phyloP scores from a whole-genome alignment of 2,329 filamentous ascomycete genomes.

The Metarhizium guizhouense region DNA sequence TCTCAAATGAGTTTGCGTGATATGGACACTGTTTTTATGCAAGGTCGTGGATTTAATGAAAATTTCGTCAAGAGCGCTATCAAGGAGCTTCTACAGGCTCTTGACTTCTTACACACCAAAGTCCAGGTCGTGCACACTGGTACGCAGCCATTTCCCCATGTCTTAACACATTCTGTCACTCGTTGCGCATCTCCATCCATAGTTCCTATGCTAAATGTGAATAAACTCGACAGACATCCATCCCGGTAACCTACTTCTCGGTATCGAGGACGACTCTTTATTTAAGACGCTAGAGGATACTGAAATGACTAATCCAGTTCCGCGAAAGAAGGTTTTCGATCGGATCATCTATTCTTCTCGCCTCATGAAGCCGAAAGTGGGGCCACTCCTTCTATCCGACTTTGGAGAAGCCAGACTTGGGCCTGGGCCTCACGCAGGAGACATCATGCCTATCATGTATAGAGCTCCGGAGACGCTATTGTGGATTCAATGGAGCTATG shows the following conservation, averaged over 20 bases:
- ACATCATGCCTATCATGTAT: slow-evolving; percentile 18
- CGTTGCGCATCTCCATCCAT: too few species aligned
- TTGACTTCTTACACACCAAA: slow-evolving; percentile 26
- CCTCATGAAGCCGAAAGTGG: slow-evolving; percentile 14
- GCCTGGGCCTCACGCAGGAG: slow-evolving; percentile 14
- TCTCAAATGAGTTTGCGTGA: slow-evolving; percentile 23
- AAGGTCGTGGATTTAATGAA: slow-evolving; percentile 15
- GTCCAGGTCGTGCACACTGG: slow-evolving; percentile 22
- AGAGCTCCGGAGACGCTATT: slow-evolving; percentile 17
- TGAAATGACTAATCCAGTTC: slow-evolving; percentile 15
- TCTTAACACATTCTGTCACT: too few species aligned
- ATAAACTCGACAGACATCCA: slow-evolving; percentile 14
- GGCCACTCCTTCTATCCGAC: slow-evolving; percentile 18
- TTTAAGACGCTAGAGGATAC: slow-evolving; percentile 14
- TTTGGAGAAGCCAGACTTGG: slow-evolving; percentile 16
- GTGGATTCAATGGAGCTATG: slow-evolving; percentile 14
- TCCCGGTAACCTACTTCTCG: slow-evolving; percentile 16
- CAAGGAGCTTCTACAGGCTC: slow-evolving; percentile 19
- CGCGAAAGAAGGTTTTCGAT: slow-evolving; percentile 10
- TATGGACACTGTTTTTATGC: slow-evolving; percentile 18
- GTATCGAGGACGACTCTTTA: slow-evolving; percentile 11
- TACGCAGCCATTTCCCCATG: slow-evolving; percentile 6
- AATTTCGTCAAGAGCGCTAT: slow-evolving; percentile 21
- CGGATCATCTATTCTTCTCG: slow-evolving; percentile 19
- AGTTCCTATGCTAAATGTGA: neutral